Percentiles rank a stretch among this genome's conserved stretches.
Conservation (phyloP, 805 yeast genomes). For the Yamadazyma sp. region DNA sequence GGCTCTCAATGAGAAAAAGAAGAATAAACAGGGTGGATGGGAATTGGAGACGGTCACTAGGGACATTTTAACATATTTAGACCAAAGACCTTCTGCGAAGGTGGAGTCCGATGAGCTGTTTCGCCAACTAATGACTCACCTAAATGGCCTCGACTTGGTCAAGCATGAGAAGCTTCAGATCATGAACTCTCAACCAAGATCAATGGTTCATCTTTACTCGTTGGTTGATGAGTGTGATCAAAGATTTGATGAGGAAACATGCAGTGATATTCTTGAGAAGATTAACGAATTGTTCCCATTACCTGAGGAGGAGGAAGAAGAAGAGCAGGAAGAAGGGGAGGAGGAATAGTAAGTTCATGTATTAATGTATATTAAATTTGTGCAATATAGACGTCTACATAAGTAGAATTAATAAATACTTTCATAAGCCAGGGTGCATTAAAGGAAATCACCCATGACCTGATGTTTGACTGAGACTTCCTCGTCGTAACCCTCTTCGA, state of each 20-base stretch:
- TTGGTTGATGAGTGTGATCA: slow-evolving; percentile 91
- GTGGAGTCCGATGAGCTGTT: slow-evolving; percentile 25
- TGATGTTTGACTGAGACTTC: slow-evolving; percentile 5
- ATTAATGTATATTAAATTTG: too few species aligned
- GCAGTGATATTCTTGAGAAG: slow-evolving; percentile 57
- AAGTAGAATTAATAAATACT: too few species aligned
- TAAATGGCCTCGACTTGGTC: slow-evolving; percentile 58
- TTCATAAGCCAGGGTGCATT: too few species aligned
- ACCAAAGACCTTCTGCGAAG: slow-evolving; percentile 23
- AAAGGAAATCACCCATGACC: slow-evolving; percentile 15
- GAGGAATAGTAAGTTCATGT: background rate
- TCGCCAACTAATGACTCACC: slow-evolving; percentile 41
- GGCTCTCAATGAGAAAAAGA: slow-evolving; percentile 30
- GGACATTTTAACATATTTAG: slow-evolving; percentile 46
- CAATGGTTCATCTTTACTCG: slow-evolving; percentile 75
- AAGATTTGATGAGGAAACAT: slow-evolving; percentile 68
- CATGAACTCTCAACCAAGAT: slow-evolving; percentile 75
- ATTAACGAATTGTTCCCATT: slow-evolving; percentile 55
- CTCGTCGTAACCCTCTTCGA: slow-evolving; percentile 7
- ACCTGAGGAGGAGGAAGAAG: slow-evolving; percentile 27
- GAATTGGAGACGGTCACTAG: slow-evolving; percentile 50
- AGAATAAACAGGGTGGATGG: slow-evolving; percentile 40
- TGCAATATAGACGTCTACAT: slow-evolving; percentile 5
- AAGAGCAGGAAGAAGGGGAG: slow-evolving; percentile 9
- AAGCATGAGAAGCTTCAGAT: slow-evolving; percentile 85